Evolutionary conservation across 2,329 filamentous ascomycete species (phyloP).

Genomic region (Thyridium curvatum): DNA sequence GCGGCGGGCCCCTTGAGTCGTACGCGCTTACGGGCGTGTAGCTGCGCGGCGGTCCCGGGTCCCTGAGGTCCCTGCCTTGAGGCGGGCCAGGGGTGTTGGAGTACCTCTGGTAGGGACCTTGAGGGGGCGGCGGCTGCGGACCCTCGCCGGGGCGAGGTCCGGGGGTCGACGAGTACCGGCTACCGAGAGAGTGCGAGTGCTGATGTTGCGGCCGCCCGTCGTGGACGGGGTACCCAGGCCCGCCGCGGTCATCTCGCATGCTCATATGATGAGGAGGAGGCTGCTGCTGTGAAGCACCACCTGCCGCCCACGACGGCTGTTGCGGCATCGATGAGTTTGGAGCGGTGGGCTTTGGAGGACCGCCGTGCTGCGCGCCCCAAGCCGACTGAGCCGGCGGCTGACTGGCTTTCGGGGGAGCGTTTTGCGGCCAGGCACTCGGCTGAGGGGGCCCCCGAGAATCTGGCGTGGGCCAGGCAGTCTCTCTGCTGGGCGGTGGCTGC

Average conservation of each 20-base stretch:
- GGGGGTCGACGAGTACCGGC: constrained; percentile 15
- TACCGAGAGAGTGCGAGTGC: constrained; percentile 19
- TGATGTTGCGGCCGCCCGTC: constrained; percentile 15
- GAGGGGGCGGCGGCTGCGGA: constrained; percentile 4
- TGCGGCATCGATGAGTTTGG: constrained; percentile 23
- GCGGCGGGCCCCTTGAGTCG: constrained; percentile 14
- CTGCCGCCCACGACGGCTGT: constrained; percentile 27
- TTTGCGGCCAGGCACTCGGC: constrained; percentile 25
- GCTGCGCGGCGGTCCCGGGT: constrained; percentile 11
- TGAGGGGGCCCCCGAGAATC: constrained; percentile 18
- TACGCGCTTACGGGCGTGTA: constrained; percentile 20
- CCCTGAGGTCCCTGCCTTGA: constrained; percentile 6
- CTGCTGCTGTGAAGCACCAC: constrained; percentile 15
- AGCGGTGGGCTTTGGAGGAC: constrained; percentile 26
- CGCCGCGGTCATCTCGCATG: constrained; percentile 8
- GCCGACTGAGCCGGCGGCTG: constrained; percentile 28
- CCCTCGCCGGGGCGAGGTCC: constrained; percentile 10
- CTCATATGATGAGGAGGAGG: constrained; percentile 8
- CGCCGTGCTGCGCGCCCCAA: constrained; percentile 30
- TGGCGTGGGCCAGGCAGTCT: constrained; percentile 25
- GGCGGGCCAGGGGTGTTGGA: constrained; percentile 11
- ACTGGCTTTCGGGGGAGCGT: constrained; percentile 23
- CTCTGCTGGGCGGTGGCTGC: constrained; percentile 25
- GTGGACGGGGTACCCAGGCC: constrained; percentile 11
- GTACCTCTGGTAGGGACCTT: constrained; percentile 11